A percentile compares a stretch with the other conserved stretches of the same genome.
These are phyloP conservation scores for Gynandropsis gynandra DNA, from an alignment of 345 rosid genomes.

Conservation along the genomic window DNA sequence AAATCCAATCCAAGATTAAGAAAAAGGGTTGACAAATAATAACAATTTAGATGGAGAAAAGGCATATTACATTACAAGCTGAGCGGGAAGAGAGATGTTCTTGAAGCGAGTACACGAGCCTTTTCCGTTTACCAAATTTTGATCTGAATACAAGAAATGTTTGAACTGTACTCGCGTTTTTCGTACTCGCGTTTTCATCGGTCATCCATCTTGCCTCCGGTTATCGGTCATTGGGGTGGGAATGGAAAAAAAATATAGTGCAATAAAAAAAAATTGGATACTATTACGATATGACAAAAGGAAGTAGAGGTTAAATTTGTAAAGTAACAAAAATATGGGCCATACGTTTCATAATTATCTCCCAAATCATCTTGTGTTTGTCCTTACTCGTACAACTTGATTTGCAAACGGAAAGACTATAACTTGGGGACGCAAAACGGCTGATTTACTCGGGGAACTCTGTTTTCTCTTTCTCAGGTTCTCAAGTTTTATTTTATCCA, in stretches of 20 bases:
- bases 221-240: not conserved
- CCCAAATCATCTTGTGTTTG: slow-evolving; percentile 3
- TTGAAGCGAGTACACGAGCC: slow-evolving; percentile 21
- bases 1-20: no score
- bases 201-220: slow-evolving; percentile 2
- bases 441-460: slow-evolving; percentile 1
- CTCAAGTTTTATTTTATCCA: not conserved
- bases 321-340: slow-evolving; percentile 11
- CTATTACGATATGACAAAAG: no score
- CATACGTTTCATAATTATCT: slow-evolving; percentile 8
- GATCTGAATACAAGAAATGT: slow-evolving; percentile 9
- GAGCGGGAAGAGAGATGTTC: slow-evolving; percentile 13
- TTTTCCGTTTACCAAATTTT: slow-evolving; percentile 6
- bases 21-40: not conserved
- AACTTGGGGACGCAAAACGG: not conserved
- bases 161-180: slow-evolving; percentile 22
- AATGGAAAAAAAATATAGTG: no score
- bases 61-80: slow-evolving; percentile 10
- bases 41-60: not conserved
- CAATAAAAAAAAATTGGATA: no score
- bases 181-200: slow-evolving; percentile 19
- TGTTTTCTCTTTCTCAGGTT: slow-evolving; percentile 8
- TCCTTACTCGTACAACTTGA: not conserved
- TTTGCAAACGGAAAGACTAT: slow-evolving; percentile 1
- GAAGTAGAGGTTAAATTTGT: no score